These are phyloP conservation scores for Calonectria pseudoturangicola DNA, from an alignment of 2,329 filamentous ascomycete species.

Conservation along the genomic window DNA sequence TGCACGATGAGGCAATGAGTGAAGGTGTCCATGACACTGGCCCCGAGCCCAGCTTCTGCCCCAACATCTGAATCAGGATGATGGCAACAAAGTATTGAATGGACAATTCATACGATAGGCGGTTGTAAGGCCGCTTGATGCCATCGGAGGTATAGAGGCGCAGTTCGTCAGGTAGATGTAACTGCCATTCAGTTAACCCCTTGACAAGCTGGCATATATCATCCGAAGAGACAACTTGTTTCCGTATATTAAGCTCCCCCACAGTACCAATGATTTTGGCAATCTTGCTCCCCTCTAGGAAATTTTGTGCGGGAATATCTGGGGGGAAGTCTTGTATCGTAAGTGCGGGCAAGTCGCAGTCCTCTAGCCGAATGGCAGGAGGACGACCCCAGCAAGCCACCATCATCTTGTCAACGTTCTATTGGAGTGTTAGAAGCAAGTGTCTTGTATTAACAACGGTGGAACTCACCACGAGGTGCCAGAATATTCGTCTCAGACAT, in stretches of 20 bases:
- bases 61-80: conserved; percentile 27
- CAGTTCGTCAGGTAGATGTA: conserved; percentile 9
- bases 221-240: neutral
- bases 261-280: conserved; percentile 3
- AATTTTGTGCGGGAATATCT: neutral
- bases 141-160: neutral
- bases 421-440: neutral
- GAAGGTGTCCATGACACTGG: conserved; percentile 9
- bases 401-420: conserved; percentile 22
- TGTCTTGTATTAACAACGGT: neutral
- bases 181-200: conserved; percentile 21
- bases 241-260: conserved; percentile 13
- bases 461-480: conserved; percentile 26
- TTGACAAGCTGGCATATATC: neutral
- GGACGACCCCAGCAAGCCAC: conserved; percentile 33
- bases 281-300: neutral
- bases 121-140: conserved; percentile 7
- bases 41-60: neutral
- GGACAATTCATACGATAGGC: conserved; percentile 1
- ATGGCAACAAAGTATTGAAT: conserved; percentile 31
- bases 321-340: neutral
- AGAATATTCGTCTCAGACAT: conserved; percentile 33
- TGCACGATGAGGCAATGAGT: conserved; percentile 24
- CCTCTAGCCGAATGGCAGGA: conserved; percentile 1
- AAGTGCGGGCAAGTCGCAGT: conserved; percentile 11